Percentiles rank a stretch among this genome's conserved stretches.
Conservation (phyloP, 148 eudicot genomes). For the Chenopodium album region DNA sequence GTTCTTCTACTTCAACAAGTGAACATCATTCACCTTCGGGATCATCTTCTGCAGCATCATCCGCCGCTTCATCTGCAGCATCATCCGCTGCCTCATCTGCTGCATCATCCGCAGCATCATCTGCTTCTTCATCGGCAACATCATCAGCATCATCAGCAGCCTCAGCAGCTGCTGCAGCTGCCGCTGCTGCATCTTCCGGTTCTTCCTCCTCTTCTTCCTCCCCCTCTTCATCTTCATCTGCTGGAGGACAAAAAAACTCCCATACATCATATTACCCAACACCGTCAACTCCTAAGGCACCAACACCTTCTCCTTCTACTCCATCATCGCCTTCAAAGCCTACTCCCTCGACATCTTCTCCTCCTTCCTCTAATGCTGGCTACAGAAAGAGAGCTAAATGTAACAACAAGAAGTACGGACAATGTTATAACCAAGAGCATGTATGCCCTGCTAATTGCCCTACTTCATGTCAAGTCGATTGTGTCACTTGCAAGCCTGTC, state of each 20-base stretch:
- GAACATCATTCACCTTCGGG: neutral
- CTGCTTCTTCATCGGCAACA: neutral
- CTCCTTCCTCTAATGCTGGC: slow-evolving; percentile 22
- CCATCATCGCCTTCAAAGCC: slow-evolving; percentile 12
- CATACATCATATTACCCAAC: neutral
- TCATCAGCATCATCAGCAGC: neutral
- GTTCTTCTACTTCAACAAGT: slow-evolving; percentile 11
- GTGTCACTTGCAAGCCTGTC: slow-evolving; percentile 39
- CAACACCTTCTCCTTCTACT: slow-evolving; percentile 5
- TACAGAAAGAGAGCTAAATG: slow-evolving; percentile 36
- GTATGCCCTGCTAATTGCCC: slow-evolving; percentile 38
- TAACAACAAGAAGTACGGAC: slow-evolving; percentile 27
- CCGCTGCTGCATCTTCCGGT: slow-evolving; percentile 2
- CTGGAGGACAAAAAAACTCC: neutral
- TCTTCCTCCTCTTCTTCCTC: slow-evolving; percentile 21
- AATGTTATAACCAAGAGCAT: slow-evolving; percentile 35
- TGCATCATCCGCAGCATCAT: neutral
- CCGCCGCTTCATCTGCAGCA: neutral
- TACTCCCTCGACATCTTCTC: slow-evolving; percentile 14
- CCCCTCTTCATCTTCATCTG: slow-evolving; percentile 10
- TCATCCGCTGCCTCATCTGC: neutral
- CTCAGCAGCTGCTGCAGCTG: neutral
- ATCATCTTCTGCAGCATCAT: neutral
- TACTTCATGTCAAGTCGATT: slow-evolving; percentile 38
- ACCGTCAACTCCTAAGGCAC: slow-evolving; percentile 7